Percentiles rank a stretch among this genome's conserved stretches.
phyloP scores from a whole-genome alignment of 148 eudicot genomes.

The Oxyria digyna region DNA sequence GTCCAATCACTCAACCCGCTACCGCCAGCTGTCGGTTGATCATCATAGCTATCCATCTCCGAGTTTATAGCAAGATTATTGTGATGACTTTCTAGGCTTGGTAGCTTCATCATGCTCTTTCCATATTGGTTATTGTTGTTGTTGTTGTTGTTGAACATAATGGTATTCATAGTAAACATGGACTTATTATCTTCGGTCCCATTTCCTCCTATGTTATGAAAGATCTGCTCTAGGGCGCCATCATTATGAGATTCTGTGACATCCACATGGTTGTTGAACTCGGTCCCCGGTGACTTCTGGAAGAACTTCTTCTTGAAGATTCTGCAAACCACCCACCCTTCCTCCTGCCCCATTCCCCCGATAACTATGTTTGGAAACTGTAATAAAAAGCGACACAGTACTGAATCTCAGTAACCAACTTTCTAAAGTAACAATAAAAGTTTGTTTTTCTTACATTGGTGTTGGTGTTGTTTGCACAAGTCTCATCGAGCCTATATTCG shows the following conservation, averaged over 20 bases:
- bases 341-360: conserved; percentile 30
- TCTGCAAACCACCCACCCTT: conserved; percentile 51
- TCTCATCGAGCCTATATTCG: conserved; percentile 41
- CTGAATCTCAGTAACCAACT: neutral
- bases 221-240: conserved; percentile 3
- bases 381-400: neutral
- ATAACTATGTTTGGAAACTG: neutral
- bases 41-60: neutral
- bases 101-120: neutral
- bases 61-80: conserved; percentile 6
- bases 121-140: neutral
- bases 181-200: neutral
- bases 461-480: conserved; percentile 11
- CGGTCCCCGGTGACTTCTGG: conserved; percentile 12
- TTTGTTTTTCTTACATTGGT: neutral
- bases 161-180: neutral
- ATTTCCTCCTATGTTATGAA: neutral
- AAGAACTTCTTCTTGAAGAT: conserved; percentile 43
- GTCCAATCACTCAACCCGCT: conserved; percentile 26
- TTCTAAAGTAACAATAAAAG: too few relatives aligned
- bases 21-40: conserved; percentile 5
- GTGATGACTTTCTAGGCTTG: neutral
- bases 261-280: neutral
- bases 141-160: neutral
- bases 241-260: neutral